These are phyloP conservation scores for Coniophora puteana DNA, from an alignment of 1,284 basidiomycete genomes.

Conservation along the genomic window DNA sequence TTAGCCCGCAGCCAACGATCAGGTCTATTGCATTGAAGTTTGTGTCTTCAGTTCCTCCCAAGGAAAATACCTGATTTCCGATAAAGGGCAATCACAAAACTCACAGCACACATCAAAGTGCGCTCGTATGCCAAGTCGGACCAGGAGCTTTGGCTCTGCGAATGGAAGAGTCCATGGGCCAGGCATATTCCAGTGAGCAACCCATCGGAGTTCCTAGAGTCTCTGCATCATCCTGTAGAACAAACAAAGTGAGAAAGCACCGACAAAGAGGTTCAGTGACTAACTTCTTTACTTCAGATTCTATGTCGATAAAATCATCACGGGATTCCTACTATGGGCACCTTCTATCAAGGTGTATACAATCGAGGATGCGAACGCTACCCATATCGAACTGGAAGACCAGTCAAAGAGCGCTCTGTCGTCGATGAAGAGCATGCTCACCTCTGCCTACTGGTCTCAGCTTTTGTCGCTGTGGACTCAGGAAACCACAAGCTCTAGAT, in stretches of 20 bases:
- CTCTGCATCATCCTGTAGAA: constrained; percentile 39
- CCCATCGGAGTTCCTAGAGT: constrained; percentile 43
- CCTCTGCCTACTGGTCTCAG: constrained; percentile 64
- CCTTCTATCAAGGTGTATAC: constrained; percentile 68
- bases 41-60: constrained; percentile 21
- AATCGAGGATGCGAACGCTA: no score
- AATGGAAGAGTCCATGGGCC: constrained; percentile 75
- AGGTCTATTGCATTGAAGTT: constrained; percentile 70
- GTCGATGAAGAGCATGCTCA: no score
- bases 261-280: no score
- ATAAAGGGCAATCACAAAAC: constrained; percentile 67
- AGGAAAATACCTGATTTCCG: constrained; percentile 11
- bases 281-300: constrained; percentile 30
- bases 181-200: constrained; percentile 50
- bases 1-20: constrained; percentile 81
- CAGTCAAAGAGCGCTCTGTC: no score
- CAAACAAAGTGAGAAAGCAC: constrained; percentile 21
- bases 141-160: constrained; percentile 76
- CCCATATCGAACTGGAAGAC: no score
- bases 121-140: constrained; percentile 72
- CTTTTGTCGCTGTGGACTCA: constrained; percentile 67
- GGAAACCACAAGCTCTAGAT: constrained; percentile 54
- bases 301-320: constrained; percentile 77
- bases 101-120: constrained; percentile 80
- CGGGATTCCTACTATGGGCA: constrained; percentile 88